Percentiles rank a stretch among this genome's conserved stretches.
These are phyloP conservation scores for Magnaporthales sp. DNA, from an alignment of 2,329 filamentous ascomycete species.

Conservation along the genomic window DNA sequence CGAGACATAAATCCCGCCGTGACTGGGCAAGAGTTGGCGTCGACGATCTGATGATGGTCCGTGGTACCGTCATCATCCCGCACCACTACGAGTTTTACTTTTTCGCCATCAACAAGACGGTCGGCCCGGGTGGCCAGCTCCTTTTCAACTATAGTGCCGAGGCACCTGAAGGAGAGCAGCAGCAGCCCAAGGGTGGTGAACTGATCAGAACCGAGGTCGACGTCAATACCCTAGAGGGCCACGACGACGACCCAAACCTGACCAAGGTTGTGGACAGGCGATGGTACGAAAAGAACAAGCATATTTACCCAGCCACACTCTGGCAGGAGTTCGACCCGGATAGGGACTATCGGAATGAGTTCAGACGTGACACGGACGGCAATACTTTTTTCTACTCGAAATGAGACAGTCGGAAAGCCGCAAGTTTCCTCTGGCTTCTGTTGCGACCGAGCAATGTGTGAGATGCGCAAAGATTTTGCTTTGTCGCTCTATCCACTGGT, in stretches of 20 bases:
- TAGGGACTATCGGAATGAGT: slow-evolving; percentile 70
- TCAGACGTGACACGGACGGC: slow-evolving; percentile 75
- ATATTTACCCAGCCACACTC: slow-evolving; percentile 91
- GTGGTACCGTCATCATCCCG: slow-evolving; percentile 84
- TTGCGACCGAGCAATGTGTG: background rate
- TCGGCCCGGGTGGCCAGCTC: slow-evolving; percentile 60
- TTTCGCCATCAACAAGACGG: slow-evolving; percentile 83
- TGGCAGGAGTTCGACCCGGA: slow-evolving; percentile 95
- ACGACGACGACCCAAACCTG: slow-evolving; percentile 63
- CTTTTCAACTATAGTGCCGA: slow-evolving; percentile 69
- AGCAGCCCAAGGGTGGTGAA: slow-evolving; percentile 17
- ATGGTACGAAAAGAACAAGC: slow-evolving; percentile 97
- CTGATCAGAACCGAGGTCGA: slow-evolving; percentile 33
- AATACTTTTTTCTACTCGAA: slow-evolving; percentile 85
- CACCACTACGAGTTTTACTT: slow-evolving; percentile 99
- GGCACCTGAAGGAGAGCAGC: slow-evolving; percentile 14
- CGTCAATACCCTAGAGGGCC: slow-evolving; percentile 61
- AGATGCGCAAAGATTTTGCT: background rate
- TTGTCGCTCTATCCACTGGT: background rate
- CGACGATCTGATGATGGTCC: slow-evolving; percentile 89
- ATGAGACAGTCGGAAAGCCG: slow-evolving; percentile 12
- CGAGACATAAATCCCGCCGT: slow-evolving; percentile 63
- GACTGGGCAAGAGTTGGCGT: slow-evolving; percentile 93
- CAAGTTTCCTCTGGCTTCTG: background rate
- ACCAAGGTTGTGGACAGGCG: slow-evolving; percentile 94